Evolutionary conservation across 345 rosid genomes (phyloP), one percentile per base, ranked within the genome.

Genomic region (Melastoma malabathricum): DNA sequence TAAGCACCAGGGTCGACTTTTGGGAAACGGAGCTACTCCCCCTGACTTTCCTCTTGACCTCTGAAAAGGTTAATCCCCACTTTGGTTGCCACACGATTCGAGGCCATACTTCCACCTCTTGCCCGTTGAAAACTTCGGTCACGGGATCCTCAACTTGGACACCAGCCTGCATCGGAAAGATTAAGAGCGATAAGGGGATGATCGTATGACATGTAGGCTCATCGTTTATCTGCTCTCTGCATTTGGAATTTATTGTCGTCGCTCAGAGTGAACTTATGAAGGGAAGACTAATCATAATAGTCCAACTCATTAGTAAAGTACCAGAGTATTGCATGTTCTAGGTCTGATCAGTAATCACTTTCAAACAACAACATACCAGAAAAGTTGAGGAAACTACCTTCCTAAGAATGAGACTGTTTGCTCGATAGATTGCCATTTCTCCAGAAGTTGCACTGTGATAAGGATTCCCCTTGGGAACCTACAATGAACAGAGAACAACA

Each of bases 371-470:
- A 44, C 22, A 29, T 15, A 5, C 3, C 51, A 25, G 14, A 51
- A 15, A 16, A 19, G 29, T 12, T 23, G 10, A 17, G 15, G 47
- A n/a, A 56, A 51, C 43, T 56, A 75, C 96, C 88, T 76, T 64
- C 67, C 63, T 78, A 53, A 88, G 94, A 57, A 84, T 78, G 48
- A 68, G 86, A 68, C 80, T 72, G 65, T 84, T 76, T 41, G 95
- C 86, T 45, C 80, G 73, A 64, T 88, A 88, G 57, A 88, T 72
- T 14, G 88, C 84, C 86, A 77, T 82, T 83, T 88, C 97, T 62
- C 97, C 97, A 19, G 97, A 88, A 63, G 92, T 88, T 63, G 95
- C 95, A 61, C 97, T 88, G 45, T 88, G 97, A 59, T 84, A 84
- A 56, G 97, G 97, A 59, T 88, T 88, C 23, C 97, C 94, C 52